Conservation (phyloP, 768 basidiomycete species). For the Austroboletus festivus region DNA sequence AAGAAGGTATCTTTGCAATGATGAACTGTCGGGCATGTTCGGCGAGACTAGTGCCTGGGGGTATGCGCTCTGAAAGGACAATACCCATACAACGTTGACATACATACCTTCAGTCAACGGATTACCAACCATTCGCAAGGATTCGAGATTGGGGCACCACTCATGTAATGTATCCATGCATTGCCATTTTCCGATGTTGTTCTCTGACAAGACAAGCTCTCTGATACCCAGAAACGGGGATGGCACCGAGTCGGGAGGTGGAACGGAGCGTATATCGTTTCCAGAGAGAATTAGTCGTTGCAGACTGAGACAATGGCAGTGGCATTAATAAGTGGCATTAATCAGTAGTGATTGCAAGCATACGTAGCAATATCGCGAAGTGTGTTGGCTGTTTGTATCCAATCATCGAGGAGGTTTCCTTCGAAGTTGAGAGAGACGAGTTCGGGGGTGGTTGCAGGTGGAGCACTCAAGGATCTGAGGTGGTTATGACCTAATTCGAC, state of each 20-base stretch:
- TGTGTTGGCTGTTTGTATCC: slow-evolving; percentile 48
- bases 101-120: slow-evolving; percentile 56
- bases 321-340: not conserved
- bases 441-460: slow-evolving; percentile 17
- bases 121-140: slow-evolving; percentile 60
- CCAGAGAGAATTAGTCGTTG: slow-evolving; percentile 62
- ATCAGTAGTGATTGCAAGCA: not conserved
- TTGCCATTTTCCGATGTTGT: slow-evolving; percentile 55
- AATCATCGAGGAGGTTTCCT: slow-evolving; percentile 57
- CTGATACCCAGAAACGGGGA: slow-evolving; percentile 40
- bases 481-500: slow-evolving; percentile 75
- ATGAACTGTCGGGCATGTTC: slow-evolving; percentile 54
- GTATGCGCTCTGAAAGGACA: not conserved
- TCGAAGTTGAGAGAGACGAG: slow-evolving; percentile 67
- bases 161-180: slow-evolving; percentile 59
- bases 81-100: not conserved
- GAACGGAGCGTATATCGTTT: slow-evolving; percentile 55
- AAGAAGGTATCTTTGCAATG: slow-evolving; percentile 65
- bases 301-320: slow-evolving; percentile 39
- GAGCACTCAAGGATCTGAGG: slow-evolving; percentile 36
- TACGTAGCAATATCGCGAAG: slow-evolving; percentile 47
- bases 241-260: slow-evolving; percentile 17
- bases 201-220: slow-evolving; percentile 63
- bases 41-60: slow-evolving; percentile 36
- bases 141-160: slow-evolving; percentile 70